Percentiles rank a stretch among this genome's conserved stretches.
These are phyloP conservation scores for Cladosporium cucumerinum DNA, from an alignment of 2,329 filamentous ascomycete species.

Conservation along the genomic window DNA sequence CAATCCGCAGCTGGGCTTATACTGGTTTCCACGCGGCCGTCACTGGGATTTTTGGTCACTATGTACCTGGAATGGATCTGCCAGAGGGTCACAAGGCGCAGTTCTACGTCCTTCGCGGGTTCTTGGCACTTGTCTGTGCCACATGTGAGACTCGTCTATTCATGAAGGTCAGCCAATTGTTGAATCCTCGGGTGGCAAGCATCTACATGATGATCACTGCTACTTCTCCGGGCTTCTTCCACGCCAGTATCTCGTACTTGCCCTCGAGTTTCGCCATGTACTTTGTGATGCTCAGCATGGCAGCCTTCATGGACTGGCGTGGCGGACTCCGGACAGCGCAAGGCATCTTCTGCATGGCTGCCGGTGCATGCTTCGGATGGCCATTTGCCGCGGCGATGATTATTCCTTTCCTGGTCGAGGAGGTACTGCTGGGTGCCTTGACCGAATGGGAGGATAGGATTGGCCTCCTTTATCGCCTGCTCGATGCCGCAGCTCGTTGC, in stretches of 20 bases:
- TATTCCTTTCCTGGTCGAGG: slow-evolving; percentile 76
- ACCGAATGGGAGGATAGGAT: slow-evolving; percentile 40
- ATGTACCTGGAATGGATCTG: slow-evolving; percentile 12
- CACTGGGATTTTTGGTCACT: not conserved
- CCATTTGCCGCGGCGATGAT: slow-evolving; percentile 85
- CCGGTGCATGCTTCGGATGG: slow-evolving; percentile 86
- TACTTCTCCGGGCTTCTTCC: slow-evolving; percentile 87
- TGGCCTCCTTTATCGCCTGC: slow-evolving; percentile 59
- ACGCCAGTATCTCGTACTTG: slow-evolving; percentile 80
- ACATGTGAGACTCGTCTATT: slow-evolving; percentile 79
- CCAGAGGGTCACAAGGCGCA: slow-evolving; percentile 45
- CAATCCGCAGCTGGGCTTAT: slow-evolving; percentile 94
- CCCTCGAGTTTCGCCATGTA: slow-evolving; percentile 98
- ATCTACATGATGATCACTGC: slow-evolving; percentile 76
- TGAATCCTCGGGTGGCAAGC: slow-evolving; percentile 80
- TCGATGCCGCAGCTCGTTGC: slow-evolving; percentile 65
- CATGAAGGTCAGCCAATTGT: slow-evolving; percentile 67
- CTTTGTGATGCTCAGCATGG: slow-evolving; percentile 76
- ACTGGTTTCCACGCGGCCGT: slow-evolving; percentile 69
- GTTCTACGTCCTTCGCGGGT: slow-evolving; percentile 82
- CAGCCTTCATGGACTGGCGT: slow-evolving; percentile 87
- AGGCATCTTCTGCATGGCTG: slow-evolving; percentile 87
- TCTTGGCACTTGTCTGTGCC: slow-evolving; percentile 73
- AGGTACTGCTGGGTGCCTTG: slow-evolving; percentile 55
- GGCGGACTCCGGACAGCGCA: slow-evolving; percentile 73